These are phyloP conservation scores for Apiospora koreana DNA, from an alignment of 2,329 filamentous ascomycete species.

Conservation along the genomic window DNA sequence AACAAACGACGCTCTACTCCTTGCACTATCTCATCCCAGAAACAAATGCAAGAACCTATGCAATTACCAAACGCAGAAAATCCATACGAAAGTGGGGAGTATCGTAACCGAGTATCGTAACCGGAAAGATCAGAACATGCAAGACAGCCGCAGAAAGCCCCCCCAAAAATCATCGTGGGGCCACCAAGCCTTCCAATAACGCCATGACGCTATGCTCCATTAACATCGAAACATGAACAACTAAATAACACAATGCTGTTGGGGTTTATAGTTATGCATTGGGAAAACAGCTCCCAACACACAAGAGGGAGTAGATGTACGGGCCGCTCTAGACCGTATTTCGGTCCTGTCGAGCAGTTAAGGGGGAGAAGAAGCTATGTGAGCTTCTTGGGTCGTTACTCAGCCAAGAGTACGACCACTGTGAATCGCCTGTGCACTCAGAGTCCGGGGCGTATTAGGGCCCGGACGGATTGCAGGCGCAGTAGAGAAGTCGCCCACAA, in stretches of 20 bases:
- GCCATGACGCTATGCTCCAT: slow-evolving; percentile 36
- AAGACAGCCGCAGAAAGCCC: slow-evolving; percentile 9
- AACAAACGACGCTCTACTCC: background rate
- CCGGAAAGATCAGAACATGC: slow-evolving; percentile 10
- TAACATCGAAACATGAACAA: slow-evolving; percentile 25
- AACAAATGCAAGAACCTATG: slow-evolving; percentile 10
- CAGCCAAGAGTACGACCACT: slow-evolving; percentile 54
- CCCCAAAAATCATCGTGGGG: slow-evolving; percentile 7
- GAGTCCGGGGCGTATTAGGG: slow-evolving; percentile 36
- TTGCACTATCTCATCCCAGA: slow-evolving; percentile 1
- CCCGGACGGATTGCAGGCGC: slow-evolving; percentile 39
- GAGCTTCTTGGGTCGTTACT: slow-evolving; percentile 21
- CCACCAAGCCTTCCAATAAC: slow-evolving; percentile 21
- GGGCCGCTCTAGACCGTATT: background rate
- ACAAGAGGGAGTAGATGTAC: slow-evolving; percentile 14
- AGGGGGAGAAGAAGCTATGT: slow-evolving; percentile 16
- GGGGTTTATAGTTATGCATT: slow-evolving; percentile 21
- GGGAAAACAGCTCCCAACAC: slow-evolving; percentile 2
- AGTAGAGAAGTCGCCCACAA: slow-evolving; percentile 39
- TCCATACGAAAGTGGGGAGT: slow-evolving; percentile 15
- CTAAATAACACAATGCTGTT: slow-evolving; percentile 23
- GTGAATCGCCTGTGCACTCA: slow-evolving; percentile 50
- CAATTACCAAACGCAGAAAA: slow-evolving; percentile 3
- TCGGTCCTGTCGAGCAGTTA: slow-evolving; percentile 17
- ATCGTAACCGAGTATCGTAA: slow-evolving; percentile 15